Conservation (phyloP, 1,284 basidiomycete species). For the Malassezia caprae region DNA sequence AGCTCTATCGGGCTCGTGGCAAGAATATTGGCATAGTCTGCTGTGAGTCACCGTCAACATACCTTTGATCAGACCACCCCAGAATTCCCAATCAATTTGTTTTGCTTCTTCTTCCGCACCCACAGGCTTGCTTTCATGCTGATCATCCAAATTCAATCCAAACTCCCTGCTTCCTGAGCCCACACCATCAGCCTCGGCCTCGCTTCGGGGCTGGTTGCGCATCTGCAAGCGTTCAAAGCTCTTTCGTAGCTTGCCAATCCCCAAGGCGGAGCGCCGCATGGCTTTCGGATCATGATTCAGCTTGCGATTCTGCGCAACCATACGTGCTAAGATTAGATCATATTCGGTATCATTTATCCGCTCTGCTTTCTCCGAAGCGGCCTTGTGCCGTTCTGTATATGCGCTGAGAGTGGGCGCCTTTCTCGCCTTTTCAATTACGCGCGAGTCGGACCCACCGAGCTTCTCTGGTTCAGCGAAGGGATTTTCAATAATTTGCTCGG, state of each 20-base stretch:
- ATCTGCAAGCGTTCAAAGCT: slow-evolving; percentile 39
- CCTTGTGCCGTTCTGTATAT: neutral
- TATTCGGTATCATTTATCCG: slow-evolving; percentile 23
- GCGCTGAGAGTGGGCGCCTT: neutral
- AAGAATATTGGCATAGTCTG: slow-evolving; percentile 15
- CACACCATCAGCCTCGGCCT: slow-evolving; percentile 6
- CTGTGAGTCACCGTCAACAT: neutral
- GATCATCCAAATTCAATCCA: slow-evolving; percentile 1
- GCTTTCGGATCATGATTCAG: slow-evolving; percentile 34
- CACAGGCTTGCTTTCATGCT: neutral
- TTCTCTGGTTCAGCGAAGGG: slow-evolving; percentile 24
- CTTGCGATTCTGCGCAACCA: slow-evolving; percentile 32
- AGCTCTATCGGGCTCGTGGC: slow-evolving; percentile 53
- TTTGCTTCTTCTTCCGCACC: slow-evolving; percentile 13
- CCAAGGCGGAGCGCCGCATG: slow-evolving; percentile 34
- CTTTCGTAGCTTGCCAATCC: slow-evolving; percentile 36
- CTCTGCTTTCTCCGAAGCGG: slow-evolving; percentile 6
- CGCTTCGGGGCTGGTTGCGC: slow-evolving; percentile 13
- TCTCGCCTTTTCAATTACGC: neutral
- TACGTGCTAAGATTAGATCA: slow-evolving; percentile 30
- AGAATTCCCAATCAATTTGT: slow-evolving; percentile 64
- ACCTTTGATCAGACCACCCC: slow-evolving; percentile 71
- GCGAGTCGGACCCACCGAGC: neutral
- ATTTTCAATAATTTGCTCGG: slow-evolving; percentile 35
- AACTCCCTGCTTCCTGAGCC: slow-evolving; percentile 16